Percentiles rank a stretch among this genome's conserved stretches.
Conservation (phyloP, 805 yeast genomes). For the Sungouiozyma intestinalis region DNA sequence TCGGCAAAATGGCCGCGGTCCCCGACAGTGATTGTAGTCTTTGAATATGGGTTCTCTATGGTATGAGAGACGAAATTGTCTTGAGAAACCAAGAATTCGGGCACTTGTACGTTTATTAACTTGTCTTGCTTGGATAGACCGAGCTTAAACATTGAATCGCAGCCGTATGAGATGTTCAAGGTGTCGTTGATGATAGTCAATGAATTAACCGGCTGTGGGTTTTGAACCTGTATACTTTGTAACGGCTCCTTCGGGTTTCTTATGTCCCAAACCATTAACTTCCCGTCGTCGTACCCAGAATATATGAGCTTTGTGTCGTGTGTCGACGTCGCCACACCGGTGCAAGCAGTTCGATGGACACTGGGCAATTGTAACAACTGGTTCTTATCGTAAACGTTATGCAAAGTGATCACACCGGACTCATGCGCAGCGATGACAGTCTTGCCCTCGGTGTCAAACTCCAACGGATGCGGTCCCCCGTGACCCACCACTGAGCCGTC, state of each 20-base stretch:
- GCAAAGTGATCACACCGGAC: conserved; percentile 31
- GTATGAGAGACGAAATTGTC: not conserved
- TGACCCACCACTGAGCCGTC: not conserved
- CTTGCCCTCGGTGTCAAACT: conserved; percentile 41
- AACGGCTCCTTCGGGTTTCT: conserved; percentile 13
- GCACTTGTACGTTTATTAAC: not conserved
- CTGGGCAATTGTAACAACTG: conserved; percentile 21
- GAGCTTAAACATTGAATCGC: conserved; percentile 20
- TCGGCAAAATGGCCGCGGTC: not conserved
- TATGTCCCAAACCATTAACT: conserved; percentile 35
- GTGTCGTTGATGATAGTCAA: conserved; percentile 8
- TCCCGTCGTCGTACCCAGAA: conserved; percentile 31
- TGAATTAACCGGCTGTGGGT: conserved; percentile 14
- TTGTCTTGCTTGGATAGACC: not conserved
- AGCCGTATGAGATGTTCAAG: conserved; percentile 28
- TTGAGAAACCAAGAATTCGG: not conserved
- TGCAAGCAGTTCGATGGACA: conserved; percentile 19
- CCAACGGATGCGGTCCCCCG: no score
- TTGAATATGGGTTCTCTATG: not conserved
- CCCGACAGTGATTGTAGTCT: not conserved
- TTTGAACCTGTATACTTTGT: conserved; percentile 8
- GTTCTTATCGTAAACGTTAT: conserved; percentile 29
- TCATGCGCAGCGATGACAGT: conserved; percentile 34
- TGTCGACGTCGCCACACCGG: conserved; percentile 5
- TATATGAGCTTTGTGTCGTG: conserved; percentile 8